Percentiles rank a stretch among this genome's conserved stretches.
Evolutionary conservation across 2,329 filamentous ascomycete species (phyloP).

Genomic region (Colletotrichum lentis): DNA sequence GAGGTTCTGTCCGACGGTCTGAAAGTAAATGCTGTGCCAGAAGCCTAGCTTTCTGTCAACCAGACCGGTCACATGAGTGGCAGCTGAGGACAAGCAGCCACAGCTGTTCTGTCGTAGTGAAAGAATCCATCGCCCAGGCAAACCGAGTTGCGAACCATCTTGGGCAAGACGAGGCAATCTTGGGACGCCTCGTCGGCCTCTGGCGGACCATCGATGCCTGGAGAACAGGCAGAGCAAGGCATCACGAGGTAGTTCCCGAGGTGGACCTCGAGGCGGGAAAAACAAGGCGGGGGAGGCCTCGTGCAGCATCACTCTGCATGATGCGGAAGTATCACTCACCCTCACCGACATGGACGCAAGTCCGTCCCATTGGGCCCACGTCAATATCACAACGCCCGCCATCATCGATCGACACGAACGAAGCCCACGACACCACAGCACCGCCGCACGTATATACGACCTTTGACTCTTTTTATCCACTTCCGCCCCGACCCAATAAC

Average conservation of each 20-base stretch:
- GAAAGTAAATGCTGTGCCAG: too few species aligned
- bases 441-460: background rate
- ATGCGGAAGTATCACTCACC: background rate
- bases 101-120: background rate
- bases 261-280: background rate
- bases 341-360: too few species aligned
- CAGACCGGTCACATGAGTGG: background rate
- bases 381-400: background rate
- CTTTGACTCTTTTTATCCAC: background rate
- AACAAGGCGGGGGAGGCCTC: too few species aligned
- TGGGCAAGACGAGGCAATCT: background rate
- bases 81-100: background rate
- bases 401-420: background rate
- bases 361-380: background rate
- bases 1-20: too few species aligned
- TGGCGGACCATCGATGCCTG: conserved; percentile 4
- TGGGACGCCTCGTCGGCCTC: background rate
- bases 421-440: too few species aligned
- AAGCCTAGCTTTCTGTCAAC: background rate
- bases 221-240: background rate
- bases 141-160: background rate
- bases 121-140: background rate
- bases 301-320: background rate
- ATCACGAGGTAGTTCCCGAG: too few species aligned
- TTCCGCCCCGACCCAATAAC: background rate